Evolutionary conservation across 345 rosid species (phyloP).

Genomic region (Schrenkiella parvula): DNA sequence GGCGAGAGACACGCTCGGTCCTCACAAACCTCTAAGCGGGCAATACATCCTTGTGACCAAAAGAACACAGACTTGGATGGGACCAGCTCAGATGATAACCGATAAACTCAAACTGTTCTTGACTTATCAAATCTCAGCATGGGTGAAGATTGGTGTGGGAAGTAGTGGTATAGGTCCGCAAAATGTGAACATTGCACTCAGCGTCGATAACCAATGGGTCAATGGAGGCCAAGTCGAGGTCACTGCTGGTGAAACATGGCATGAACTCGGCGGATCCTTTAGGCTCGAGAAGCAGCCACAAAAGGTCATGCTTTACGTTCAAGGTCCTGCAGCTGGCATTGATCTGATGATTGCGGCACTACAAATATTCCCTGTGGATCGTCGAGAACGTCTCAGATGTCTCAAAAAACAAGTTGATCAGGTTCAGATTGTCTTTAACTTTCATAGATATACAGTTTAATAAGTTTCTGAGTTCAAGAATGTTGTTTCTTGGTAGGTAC

Average conservation of each 20-base stretch:
- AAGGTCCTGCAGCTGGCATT: conserved; percentile 77
- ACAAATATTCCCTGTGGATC: conserved; percentile 71
- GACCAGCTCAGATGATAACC: conserved; percentile 89
- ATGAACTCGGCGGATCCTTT: conserved; percentile 77
- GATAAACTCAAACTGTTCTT: conserved; percentile 63
- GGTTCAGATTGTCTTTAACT: conserved; percentile 35
- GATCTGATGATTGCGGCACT: conserved; percentile 72
- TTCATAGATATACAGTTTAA: background rate
- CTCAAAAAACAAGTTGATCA: conserved; percentile 57
- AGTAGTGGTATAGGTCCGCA: conserved; percentile 46
- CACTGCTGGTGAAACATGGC: conserved; percentile 57
- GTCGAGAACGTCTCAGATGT: conserved; percentile 55
- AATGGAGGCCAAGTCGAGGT: conserved; percentile 87
- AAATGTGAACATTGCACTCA: conserved; percentile 67
- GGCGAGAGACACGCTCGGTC: conserved; percentile 77
- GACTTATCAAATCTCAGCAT: conserved; percentile 86
- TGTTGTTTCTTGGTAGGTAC: conserved; percentile 51
- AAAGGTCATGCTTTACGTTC: conserved; percentile 71
- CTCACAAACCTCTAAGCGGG: conserved; percentile 60
- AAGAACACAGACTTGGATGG: conserved; percentile 90
- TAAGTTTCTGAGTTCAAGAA: background rate
- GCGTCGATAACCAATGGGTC: conserved; percentile 81
- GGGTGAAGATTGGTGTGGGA: conserved; percentile 69
- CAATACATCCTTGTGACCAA: conserved; percentile 63
- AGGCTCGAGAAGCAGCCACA: conserved; percentile 81